Evolutionary conservation across 2,329 filamentous ascomycete species (phyloP), one percentile per base, ranked within the genome.

Genomic region (Hymenotorrendiella dingleyae): DNA sequence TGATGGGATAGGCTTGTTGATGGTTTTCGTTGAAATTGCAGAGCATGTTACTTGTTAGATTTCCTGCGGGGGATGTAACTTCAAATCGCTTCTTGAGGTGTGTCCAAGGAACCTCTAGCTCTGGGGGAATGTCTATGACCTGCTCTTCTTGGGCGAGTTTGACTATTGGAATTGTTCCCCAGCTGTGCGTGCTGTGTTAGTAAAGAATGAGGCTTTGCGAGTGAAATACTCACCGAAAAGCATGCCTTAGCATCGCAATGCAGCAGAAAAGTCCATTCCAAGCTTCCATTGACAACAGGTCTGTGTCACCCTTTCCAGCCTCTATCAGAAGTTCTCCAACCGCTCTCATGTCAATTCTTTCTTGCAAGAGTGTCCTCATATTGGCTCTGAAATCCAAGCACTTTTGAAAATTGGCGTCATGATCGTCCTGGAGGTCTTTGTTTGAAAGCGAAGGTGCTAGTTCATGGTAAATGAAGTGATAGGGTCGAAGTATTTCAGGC

Each of bases 211-310:
- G n/a, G n/a, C n/a, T n/a, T n/a, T n/a, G n/a, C n/a, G n/a, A n/a
- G 6, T 11, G 16, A 17, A 24, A 16, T 33, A 39, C 29, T 51
- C 30, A 56, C 54, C 54, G 52, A 43, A 62, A 65, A 1, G 60
- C 61, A 39, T 65, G 63, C 3, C 62, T 52, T 17, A 53, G 54
- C 23, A 49, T 47, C n/a, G 59, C 58, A 30, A 64, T 49, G 32
- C 57, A 62, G 40, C 51, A 54, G 40, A 62, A 64, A 36, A 64
- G 57, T 6, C 55, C 62, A 38, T 65, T 65, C 46, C 56, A 62
- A 11, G 46, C 47, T 27, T 63, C 62, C 3, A 54, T 50, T 1
- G 55, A 50, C 34, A 62, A 50, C 6, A 50, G 37, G 26, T 55
- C 52, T 55, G 50, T 62, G 5, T 50, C 42, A 1, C 58, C 59